Conservation (phyloP, 2,329 filamentous ascomycete species). For the Zymoseptoria ardabiliae region DNA sequence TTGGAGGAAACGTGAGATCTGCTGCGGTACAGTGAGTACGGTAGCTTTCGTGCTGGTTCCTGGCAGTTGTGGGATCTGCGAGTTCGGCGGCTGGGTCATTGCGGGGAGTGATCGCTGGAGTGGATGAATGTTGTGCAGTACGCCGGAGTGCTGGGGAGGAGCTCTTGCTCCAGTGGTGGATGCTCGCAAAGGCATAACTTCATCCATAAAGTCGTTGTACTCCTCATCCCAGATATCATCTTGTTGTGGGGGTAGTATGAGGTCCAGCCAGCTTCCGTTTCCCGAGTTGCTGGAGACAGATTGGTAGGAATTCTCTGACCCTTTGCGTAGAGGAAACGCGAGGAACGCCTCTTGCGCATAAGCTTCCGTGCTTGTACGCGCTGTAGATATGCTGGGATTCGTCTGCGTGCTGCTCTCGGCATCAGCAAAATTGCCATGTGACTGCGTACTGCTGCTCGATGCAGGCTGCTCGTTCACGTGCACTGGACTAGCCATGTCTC, state of each 20-base stretch:
- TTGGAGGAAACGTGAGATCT: slow-evolving; percentile 25
- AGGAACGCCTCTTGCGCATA: slow-evolving; percentile 54
- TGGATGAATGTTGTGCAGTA: slow-evolving; percentile 34
- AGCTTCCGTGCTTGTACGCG: slow-evolving; percentile 20
- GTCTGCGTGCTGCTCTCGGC: slow-evolving; percentile 17
- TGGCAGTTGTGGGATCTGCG: slow-evolving; percentile 12
- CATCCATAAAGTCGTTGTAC: slow-evolving; percentile 80
- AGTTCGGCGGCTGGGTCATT: slow-evolving; percentile 9
- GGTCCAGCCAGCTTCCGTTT: slow-evolving; percentile 34
- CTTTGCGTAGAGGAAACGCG: slow-evolving; percentile 63
- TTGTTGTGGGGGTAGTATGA: slow-evolving; percentile 38
- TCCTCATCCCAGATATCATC: slow-evolving; percentile 95
- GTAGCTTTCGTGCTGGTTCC: slow-evolving; percentile 4
- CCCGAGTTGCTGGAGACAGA: slow-evolving; percentile 54
- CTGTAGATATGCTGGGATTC: slow-evolving; percentile 16
- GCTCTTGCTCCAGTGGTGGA: slow-evolving; percentile 40
- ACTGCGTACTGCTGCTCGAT: slow-evolving; percentile 23
- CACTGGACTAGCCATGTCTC: slow-evolving; percentile 27
- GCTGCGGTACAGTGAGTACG: slow-evolving; percentile 23
- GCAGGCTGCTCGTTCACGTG: slow-evolving; percentile 22
- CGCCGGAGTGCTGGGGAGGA: slow-evolving; percentile 48
- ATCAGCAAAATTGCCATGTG: slow-evolving; percentile 15
- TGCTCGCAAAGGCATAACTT: slow-evolving; percentile 52
- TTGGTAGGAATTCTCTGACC: slow-evolving; percentile 55
- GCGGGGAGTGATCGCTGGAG: slow-evolving; percentile 2